Base-by-base conservation (phyloP, 257 asterid genomes). In the Nicotiana obtusifolia region DNA sequence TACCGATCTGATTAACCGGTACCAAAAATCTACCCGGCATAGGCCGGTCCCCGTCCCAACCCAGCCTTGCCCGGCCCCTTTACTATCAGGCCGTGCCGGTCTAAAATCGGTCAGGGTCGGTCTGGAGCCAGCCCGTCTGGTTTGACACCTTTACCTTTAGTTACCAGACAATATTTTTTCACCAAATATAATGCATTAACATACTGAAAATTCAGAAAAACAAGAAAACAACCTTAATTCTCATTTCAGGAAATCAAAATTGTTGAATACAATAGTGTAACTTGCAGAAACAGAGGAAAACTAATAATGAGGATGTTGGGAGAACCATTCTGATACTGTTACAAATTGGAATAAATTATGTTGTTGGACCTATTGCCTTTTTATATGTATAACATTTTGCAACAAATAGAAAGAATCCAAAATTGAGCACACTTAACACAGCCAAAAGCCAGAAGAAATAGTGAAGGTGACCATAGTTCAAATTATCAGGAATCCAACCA, bases 371-470 rank as follows among this genome's bases (percentile, higher is more conserved):
- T 59, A 77, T 31, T 56, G 86, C 64, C 65, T 30, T 85, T 75
- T 88, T 88, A 65, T 86, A 88, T 4, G 89, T 86, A 77, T 89
- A 91, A 85, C 87, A 83, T 78, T 84, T 89, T 0, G 95, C 90
- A 80, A 89, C 91, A 31, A 84, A 26, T 7, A 86, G 84, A 83
- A 87, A 90, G 44, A 86, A 76, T 28, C 91, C 92, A 68, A 92
- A 82, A 85, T 90, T 91, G 2, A 86, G 30, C 49, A 88, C 66
- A 76, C 97, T 90, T 66, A 92, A n/a, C 61, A 73, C 86, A 10
- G 94, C 93, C 92, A 90, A 84, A 79, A 90, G 94, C 91, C 91
- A 90, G 89, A 89, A 90, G 84, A 92, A 92, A 33, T 86, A 89
- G 28, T 92, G 83, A 13, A 92, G 84, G 22, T 82, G 86, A 10